These are phyloP conservation scores for Aspergillus sergii DNA, from an alignment of 2,329 filamentous ascomycete species.

Conservation along the genomic window DNA sequence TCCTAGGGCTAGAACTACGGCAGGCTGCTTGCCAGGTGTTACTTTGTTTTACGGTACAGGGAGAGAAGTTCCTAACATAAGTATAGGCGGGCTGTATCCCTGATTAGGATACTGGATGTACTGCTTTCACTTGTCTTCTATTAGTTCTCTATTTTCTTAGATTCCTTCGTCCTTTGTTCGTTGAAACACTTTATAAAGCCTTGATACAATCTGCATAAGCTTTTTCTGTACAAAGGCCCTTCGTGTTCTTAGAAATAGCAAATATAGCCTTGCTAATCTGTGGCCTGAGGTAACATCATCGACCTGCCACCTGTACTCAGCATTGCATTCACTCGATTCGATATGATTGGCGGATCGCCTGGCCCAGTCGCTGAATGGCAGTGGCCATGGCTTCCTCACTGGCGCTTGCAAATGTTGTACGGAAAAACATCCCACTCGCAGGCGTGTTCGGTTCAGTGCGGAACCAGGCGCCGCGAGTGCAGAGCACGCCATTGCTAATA, in stretches of 20 bases:
- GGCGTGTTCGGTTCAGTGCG: background rate
- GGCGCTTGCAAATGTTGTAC: background rate
- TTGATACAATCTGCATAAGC: too few relatives aligned
- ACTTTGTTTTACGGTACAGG: too few relatives aligned
- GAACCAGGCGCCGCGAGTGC: background rate
- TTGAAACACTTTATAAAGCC: too few relatives aligned
- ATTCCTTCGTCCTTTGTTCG: too few relatives aligned
- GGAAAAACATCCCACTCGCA: background rate
- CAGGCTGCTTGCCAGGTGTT: too few relatives aligned
- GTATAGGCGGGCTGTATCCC: too few relatives aligned
- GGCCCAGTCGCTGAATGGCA: background rate
- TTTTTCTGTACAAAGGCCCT: too few relatives aligned
- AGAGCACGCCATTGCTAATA: background rate
- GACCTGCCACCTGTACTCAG: too few relatives aligned
- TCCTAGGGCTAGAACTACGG: too few relatives aligned
- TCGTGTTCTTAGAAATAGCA: background rate
- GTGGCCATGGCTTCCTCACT: background rate
- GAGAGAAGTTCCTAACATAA: too few relatives aligned
- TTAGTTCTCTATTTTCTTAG: background rate
- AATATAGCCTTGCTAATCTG: background rate
- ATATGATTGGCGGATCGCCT: background rate
- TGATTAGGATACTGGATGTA: too few relatives aligned
- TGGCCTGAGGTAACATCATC: too few relatives aligned
- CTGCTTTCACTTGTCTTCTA: slow-evolving; percentile 5
- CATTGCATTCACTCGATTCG: background rate